These are phyloP conservation scores for Rheum nobile DNA, from an alignment of 148 eudicot species.

Conservation along the genomic window DNA sequence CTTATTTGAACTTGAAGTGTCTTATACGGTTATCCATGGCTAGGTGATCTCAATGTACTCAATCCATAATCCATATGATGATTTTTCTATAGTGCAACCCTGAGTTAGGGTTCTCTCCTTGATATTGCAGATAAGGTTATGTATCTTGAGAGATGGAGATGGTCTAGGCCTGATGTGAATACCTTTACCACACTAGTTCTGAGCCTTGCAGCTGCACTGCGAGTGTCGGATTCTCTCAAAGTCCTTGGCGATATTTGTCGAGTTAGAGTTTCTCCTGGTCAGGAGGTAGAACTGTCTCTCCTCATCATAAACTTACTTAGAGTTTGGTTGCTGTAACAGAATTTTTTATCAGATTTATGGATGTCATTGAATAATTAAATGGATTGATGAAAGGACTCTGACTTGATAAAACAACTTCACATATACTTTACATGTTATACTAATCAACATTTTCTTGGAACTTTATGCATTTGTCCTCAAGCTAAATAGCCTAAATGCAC, in stretches of 20 bases:
- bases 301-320: neutral
- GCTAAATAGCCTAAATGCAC: neutral
- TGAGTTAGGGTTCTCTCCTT: neutral
- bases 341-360: neutral
- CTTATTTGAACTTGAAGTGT: neutral
- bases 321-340: neutral
- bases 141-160: conserved; percentile 58
- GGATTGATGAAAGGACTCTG: neutral
- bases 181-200: conserved; percentile 46
- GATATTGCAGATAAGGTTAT: conserved; percentile 32
- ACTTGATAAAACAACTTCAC: neutral
- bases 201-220: conserved; percentile 74
- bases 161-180: conserved; percentile 82
- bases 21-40: too few species aligned
- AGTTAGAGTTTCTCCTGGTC: conserved; percentile 77
- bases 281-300: conserved; percentile 43
- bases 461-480: conserved; percentile 3
- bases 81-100: too few species aligned
- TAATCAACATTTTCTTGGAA: conserved; percentile 6
- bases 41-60: too few species aligned
- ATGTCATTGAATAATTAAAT: neutral
- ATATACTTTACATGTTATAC: neutral
- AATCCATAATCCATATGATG: too few species aligned
- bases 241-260: conserved; percentile 53
- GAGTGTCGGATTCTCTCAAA: conserved; percentile 79